These are phyloP conservation scores for Candida suzukii DNA, from an alignment of 805 yeast species.

Conservation along the genomic window DNA sequence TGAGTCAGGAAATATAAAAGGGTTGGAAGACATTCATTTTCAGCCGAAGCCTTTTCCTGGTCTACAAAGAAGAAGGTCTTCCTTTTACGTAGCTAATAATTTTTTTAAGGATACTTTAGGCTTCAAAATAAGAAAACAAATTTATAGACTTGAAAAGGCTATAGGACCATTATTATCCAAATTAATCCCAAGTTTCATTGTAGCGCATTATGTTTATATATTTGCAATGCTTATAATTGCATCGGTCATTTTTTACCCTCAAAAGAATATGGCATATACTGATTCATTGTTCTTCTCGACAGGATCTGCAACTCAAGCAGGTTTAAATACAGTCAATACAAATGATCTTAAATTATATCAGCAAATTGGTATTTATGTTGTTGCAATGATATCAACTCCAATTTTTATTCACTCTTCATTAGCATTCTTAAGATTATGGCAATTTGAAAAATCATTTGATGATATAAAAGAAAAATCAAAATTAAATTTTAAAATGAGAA, in stretches of 20 bases:
- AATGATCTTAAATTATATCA: slow-evolving; percentile 66
- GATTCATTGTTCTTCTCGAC: slow-evolving; percentile 74
- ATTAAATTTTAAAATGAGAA: slow-evolving; percentile 70
- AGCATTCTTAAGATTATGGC: slow-evolving; percentile 71
- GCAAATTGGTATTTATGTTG: slow-evolving; percentile 63
- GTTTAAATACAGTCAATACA: slow-evolving; percentile 72
- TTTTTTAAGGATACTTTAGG: slow-evolving; percentile 18
- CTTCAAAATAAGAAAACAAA: slow-evolving; percentile 25
- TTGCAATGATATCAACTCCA: slow-evolving; percentile 71
- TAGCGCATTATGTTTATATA: slow-evolving; percentile 72
- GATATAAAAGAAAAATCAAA: slow-evolving; percentile 75
- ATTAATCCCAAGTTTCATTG: slow-evolving; percentile 46
- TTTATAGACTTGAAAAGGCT: slow-evolving; percentile 28
- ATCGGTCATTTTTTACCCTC: slow-evolving; percentile 74
- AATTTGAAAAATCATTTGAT: slow-evolving; percentile 86
- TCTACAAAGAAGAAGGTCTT: not conserved
- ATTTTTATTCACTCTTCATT: slow-evolving; percentile 78
- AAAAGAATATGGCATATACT: slow-evolving; percentile 56
- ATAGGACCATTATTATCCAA: slow-evolving; percentile 35
- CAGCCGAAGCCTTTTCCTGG: not conserved
- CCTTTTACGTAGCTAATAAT: not conserved
- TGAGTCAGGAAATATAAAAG: not conserved
- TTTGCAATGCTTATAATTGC: slow-evolving; percentile 50
- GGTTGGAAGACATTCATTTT: not conserved
- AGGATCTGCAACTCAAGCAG: slow-evolving; percentile 87